Evolutionary conservation across 495 filamentous ascomycete genomes (phyloP), one percentile per base, ranked within the genome.

Genomic region (Daldinia grandis): DNA sequence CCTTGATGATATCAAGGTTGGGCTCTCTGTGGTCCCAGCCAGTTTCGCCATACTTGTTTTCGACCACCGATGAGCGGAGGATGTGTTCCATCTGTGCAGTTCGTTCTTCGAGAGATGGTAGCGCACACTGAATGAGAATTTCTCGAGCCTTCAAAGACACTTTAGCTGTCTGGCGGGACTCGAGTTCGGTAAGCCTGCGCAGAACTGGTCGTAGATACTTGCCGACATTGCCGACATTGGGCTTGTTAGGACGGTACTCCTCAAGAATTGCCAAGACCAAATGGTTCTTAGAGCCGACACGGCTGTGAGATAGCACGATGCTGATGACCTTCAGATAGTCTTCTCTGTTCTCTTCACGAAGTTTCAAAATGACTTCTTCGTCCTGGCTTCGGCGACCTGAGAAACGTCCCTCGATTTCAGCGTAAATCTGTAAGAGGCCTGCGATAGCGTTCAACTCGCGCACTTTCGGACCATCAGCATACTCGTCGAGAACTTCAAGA

Each of bases 1-100:
- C 95, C 82, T 97, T 95, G 78, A 99, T 88, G 73, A 94, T 84
- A 44, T 93, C 88, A 55, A 94, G 81, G 76, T 91, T 90, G 17
- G 95, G 95, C 76, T 97, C 93, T 69, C 96, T 88, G 81, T 99
- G 95, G 56, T 97, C 94, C 93, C 93, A 98, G 47, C 95, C 94
- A 44, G 93, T 96, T 84, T 99, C 95, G 33, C 95, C 95, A 77
- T 99, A 99, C 72, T 92, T 89, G 40, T 94, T 97, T 79, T 98
- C 93, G 6, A 98, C 89, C n/a, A 99, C 95, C 2, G 96, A 94
- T 35, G 95, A 97, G 40, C 95, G 93, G 33, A 99, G 87, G 73
- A 99, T 99, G 80, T 98, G 95, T 82, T 98, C 96, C 95, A 99
- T 98, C 81, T 99, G 95, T 35, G 90, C 87, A 6, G 92, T 90